Evolutionary conservation across 2,329 filamentous ascomycete species (phyloP).

Genomic region (Penicillium sp.): DNA sequence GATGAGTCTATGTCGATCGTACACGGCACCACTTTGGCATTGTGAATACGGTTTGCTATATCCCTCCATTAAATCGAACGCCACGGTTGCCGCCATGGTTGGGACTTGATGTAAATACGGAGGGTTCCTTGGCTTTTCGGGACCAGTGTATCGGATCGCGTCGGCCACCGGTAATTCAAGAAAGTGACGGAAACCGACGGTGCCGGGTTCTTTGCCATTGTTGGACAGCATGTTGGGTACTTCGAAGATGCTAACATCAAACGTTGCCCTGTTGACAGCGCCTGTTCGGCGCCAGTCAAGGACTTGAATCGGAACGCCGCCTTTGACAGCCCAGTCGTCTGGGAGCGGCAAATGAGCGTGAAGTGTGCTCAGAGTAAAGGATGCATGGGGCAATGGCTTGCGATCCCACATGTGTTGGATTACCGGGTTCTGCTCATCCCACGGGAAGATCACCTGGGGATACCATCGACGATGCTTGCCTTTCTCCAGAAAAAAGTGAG

Average conservation of each 20-base stretch:
- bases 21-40: conserved; percentile 28
- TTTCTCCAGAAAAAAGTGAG: conserved; percentile 40
- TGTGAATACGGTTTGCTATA: conserved; percentile 31
- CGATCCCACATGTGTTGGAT: conserved; percentile 37
- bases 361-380: conserved; percentile 36
- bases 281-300: conserved; percentile 20
- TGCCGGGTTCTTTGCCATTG: conserved; percentile 40
- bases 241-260: conserved; percentile 41
- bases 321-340: conserved; percentile 27
- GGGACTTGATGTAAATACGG: conserved; percentile 20
- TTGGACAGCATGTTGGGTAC: conserved; percentile 43
- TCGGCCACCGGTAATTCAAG: conserved; percentile 41
- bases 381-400: conserved; percentile 33
- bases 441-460: conserved; percentile 40
- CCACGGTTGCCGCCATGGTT: conserved; percentile 23
- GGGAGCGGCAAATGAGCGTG: conserved; percentile 40
- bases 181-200: conserved; percentile 41
- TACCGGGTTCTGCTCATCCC: conserved; percentile 33
- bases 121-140: conserved; percentile 14
- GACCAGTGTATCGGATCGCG: conserved; percentile 19
- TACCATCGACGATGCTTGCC: conserved; percentile 34
- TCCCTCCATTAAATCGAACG: conserved; percentile 30
- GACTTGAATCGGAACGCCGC: conserved; percentile 21
- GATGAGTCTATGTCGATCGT: conserved; percentile 32
- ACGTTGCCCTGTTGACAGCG: conserved; percentile 31